Conservation (phyloP, 371 early-diverging fungal species). For the Batrachochytrium dendrobatidis region DNA sequence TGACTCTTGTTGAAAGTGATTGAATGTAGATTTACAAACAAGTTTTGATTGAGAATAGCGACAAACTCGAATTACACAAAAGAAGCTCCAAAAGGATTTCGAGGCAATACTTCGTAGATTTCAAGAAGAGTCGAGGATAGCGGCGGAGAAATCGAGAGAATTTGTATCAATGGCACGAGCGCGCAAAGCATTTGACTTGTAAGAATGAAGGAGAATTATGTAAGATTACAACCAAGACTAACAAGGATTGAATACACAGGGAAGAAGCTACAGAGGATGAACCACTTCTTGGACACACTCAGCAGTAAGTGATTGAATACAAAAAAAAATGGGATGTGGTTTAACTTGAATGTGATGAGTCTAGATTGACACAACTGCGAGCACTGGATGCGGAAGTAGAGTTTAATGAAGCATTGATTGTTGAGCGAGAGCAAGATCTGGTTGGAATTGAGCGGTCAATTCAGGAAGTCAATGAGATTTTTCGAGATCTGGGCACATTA, state of each 20-base stretch:
- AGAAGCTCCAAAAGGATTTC: conserved; percentile 87
- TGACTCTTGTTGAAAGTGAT: neutral
- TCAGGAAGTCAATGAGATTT: conserved; percentile 81
- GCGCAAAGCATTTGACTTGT: conserved; percentile 19
- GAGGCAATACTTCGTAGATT: conserved; percentile 82
- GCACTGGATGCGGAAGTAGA: conserved; percentile 84
- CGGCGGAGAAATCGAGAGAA: conserved; percentile 80
- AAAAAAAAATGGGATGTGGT: too few species aligned
- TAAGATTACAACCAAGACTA: too few species aligned
- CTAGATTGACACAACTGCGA: conserved; percentile 45
- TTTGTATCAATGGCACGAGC: conserved; percentile 68
- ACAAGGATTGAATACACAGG: too few species aligned
- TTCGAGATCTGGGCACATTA: conserved; percentile 89
- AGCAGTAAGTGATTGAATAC: conserved; percentile 10
- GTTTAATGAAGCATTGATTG: conserved; percentile 85
- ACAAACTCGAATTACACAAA: conserved; percentile 68
- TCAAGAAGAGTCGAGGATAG: conserved; percentile 71
- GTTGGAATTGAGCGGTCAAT: conserved; percentile 88
- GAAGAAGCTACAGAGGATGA: conserved; percentile 47
- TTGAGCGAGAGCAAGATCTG: conserved; percentile 89
- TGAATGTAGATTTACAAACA: neutral
- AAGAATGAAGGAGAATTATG: neutral
- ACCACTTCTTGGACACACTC: conserved; percentile 55
- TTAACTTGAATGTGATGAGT: too few species aligned
- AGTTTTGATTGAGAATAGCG: conserved; percentile 31